These are phyloP conservation scores for Globisporangium abappressorium DNA, from an alignment of 352 stramenopile species.

Conservation along the genomic window DNA sequence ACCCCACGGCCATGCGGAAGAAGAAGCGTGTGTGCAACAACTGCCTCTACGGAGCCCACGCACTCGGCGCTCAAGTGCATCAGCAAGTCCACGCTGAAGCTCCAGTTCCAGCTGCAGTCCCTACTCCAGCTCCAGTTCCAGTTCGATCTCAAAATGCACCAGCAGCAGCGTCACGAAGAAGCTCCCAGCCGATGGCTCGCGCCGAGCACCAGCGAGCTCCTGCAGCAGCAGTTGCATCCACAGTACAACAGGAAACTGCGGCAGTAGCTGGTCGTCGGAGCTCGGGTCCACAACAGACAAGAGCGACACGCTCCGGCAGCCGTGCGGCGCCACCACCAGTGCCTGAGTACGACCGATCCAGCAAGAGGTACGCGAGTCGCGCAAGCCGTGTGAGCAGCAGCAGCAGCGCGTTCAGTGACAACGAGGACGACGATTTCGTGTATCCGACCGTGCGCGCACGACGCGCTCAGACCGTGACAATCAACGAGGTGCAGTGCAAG, in stretches of 20 bases:
- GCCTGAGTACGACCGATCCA: conserved; percentile 16
- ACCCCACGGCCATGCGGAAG: conserved; percentile 40
- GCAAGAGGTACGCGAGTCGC: conserved; percentile 9
- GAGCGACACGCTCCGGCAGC: conserved; percentile 12
- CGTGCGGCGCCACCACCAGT: conserved; percentile 6
- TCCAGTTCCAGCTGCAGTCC: not conserved
- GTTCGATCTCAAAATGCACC: not conserved
- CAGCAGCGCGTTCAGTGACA: conserved; percentile 13
- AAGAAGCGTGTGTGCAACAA: conserved; percentile 70
- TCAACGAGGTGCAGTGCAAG: conserved; percentile 26
- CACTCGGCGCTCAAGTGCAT: conserved; percentile 14
- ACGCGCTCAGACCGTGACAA: conserved; percentile 40
- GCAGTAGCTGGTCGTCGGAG: not conserved
- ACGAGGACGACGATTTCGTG: conserved; percentile 24
- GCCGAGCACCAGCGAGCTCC: not conserved
- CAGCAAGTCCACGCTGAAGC: conserved; percentile 1
- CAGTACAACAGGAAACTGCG: not conserved
- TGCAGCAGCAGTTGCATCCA: not conserved
- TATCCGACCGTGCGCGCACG: conserved; percentile 22
- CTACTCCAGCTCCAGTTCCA: not conserved
- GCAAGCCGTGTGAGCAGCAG: conserved; percentile 8
- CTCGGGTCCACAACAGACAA: conserved; percentile 17
- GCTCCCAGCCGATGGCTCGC: not conserved
- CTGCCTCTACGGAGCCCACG: conserved; percentile 57
- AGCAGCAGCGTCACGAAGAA: not conserved